These are phyloP conservation scores for Cyberlindnera amylophila DNA, from an alignment of 805 yeast species.

Conservation along the genomic window DNA sequence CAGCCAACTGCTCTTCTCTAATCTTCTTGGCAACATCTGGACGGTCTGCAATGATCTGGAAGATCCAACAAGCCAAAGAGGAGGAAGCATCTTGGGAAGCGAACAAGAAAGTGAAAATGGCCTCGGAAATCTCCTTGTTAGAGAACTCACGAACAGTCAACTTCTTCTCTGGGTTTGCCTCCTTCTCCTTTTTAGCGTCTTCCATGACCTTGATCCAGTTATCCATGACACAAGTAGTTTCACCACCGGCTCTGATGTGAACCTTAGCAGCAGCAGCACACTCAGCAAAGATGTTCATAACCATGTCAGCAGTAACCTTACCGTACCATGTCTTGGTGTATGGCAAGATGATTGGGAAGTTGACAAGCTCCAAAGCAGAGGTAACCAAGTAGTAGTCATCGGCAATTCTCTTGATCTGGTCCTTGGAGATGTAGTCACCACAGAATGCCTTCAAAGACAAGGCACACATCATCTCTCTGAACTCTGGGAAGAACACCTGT, in stretches of 20 bases:
- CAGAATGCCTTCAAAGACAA: slow-evolving; percentile 90
- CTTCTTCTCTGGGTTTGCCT: slow-evolving; percentile 49
- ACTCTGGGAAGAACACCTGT: slow-evolving; percentile 79
- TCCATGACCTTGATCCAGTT: slow-evolving; percentile 90
- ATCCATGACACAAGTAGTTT: slow-evolving; percentile 88
- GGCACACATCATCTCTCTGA: slow-evolving; percentile 96
- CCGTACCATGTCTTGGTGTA: slow-evolving; percentile 99
- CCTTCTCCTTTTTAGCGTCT: slow-evolving; percentile 52
- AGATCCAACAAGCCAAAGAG: slow-evolving; percentile 95
- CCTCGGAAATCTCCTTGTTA: slow-evolving; percentile 91
- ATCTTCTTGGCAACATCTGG: slow-evolving; percentile 85
- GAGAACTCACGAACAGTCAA: slow-evolving; percentile 75
- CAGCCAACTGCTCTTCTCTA: slow-evolving; percentile 85
- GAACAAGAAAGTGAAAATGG: slow-evolving; percentile 91
- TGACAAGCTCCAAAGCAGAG: slow-evolving; percentile 94
- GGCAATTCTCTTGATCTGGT: slow-evolving; percentile 81
- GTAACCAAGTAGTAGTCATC: slow-evolving; percentile 91
- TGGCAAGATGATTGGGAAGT: slow-evolving; percentile 95
- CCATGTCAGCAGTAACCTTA: slow-evolving; percentile 84
- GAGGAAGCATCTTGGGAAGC: slow-evolving; percentile 99
- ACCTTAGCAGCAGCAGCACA: slow-evolving; percentile 89
- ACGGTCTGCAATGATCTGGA: slow-evolving; percentile 93
- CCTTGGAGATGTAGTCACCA: slow-evolving; percentile 91
- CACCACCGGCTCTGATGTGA: slow-evolving; percentile 71
- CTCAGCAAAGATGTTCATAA: slow-evolving; percentile 84